Conservation (phyloP, 352 stramenopile species). For the Elongisporangium prolatum region DNA sequence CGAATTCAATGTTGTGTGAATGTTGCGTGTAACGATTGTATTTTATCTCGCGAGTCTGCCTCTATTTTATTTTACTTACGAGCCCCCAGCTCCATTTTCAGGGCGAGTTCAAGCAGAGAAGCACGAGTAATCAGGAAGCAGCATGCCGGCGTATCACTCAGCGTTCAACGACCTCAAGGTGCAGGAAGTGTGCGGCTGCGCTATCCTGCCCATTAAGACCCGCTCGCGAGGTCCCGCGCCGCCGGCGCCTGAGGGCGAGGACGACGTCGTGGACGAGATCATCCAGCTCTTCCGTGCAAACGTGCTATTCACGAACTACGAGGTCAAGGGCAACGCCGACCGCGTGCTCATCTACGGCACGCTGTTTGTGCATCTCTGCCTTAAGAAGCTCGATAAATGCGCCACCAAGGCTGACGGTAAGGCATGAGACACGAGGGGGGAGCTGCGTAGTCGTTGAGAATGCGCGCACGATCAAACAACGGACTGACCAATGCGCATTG, state of each 20-base stretch:
- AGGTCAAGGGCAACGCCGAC: slow-evolving; percentile 89
- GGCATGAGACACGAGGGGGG: neutral
- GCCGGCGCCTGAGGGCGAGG: slow-evolving; percentile 59
- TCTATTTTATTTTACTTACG: neutral
- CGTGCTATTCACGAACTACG: slow-evolving; percentile 93
- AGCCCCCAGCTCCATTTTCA: neutral
- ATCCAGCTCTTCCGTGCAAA: slow-evolving; percentile 92
- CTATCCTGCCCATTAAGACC: slow-evolving; percentile 89
- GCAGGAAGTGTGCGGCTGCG: slow-evolving; percentile 82
- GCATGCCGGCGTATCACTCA: slow-evolving; percentile 92
- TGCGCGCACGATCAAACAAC: neutral
- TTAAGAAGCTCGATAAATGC: slow-evolving; percentile 89
- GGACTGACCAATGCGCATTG: neutral
- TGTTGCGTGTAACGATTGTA: neutral
- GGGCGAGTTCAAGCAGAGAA: slow-evolving; percentile 1
- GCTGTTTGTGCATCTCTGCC: slow-evolving; percentile 88
- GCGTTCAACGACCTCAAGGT: slow-evolving; percentile 69
- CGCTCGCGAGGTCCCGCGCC: slow-evolving; percentile 82
- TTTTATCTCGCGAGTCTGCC: neutral
- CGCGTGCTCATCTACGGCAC: slow-evolving; percentile 94
- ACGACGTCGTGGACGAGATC: slow-evolving; percentile 93
- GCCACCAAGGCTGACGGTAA: slow-evolving; percentile 68
- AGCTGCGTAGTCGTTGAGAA: neutral
- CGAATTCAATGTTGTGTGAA: neutral
- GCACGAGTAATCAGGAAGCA: neutral